Percentiles rank a stretch among this genome's conserved stretches.
Evolutionary conservation across 2,329 filamentous ascomycete genomes (phyloP).

Genomic region (Calonectria honghensis): DNA sequence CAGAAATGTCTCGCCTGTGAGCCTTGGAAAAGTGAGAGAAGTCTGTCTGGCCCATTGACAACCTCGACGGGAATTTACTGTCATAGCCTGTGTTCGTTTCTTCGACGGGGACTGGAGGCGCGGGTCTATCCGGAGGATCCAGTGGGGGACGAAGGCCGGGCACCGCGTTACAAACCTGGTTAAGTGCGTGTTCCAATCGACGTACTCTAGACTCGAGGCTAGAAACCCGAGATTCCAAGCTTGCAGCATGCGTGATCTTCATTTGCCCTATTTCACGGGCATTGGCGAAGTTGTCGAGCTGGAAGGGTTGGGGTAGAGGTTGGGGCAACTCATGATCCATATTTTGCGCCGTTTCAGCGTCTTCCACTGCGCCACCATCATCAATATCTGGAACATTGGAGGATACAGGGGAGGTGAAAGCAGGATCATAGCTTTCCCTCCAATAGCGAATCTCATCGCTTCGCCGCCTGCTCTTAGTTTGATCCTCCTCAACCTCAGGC

Average conservation of each 20-base stretch:
- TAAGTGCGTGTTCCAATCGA: constrained; percentile 72
- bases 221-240: constrained; percentile 72
- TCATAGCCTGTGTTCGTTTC: constrained; percentile 48
- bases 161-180: constrained; percentile 68
- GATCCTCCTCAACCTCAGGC: constrained; percentile 61
- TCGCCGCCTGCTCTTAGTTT: constrained; percentile 67
- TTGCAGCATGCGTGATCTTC: constrained; percentile 75
- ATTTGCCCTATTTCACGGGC: constrained; percentile 70
- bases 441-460: constrained; percentile 80
- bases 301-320: constrained; percentile 71
- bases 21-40: constrained; percentile 51
- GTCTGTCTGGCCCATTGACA: constrained; percentile 1
- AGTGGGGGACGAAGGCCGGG: constrained; percentile 62
- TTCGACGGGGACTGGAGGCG: constrained; percentile 50
- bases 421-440: constrained; percentile 75
- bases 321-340: constrained; percentile 58
- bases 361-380: constrained; percentile 53
- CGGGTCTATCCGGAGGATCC: constrained; percentile 53
- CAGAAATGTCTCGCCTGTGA: constrained; percentile 62
- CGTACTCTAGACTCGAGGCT: constrained; percentile 71
- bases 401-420: constrained; percentile 71
- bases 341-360: constrained; percentile 58
- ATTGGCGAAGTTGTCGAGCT: constrained; percentile 69
- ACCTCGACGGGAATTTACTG: not conserved
- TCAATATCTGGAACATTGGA: constrained; percentile 65